Evolutionary conservation across 2,329 filamentous ascomycete genomes (phyloP).

Genomic region (Penicillium sp.): DNA sequence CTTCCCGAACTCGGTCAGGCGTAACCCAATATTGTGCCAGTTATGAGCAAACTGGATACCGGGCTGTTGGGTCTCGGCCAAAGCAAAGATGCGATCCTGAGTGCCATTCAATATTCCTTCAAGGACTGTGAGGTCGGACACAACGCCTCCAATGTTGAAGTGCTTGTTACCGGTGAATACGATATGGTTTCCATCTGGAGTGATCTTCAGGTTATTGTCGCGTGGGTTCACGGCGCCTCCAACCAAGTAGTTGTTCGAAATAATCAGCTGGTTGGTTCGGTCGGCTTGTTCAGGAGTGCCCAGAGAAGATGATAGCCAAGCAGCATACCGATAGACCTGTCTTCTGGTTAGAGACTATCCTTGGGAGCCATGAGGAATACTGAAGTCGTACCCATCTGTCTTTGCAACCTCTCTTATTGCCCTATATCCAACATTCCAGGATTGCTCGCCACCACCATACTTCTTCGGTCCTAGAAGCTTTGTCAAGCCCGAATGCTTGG

Average conservation of each 20-base stretch:
- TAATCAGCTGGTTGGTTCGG: constrained; percentile 55
- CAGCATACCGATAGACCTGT: constrained; percentile 60
- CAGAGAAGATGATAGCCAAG: constrained; percentile 64
- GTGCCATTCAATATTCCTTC: constrained; percentile 61
- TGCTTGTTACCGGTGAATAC: constrained; percentile 62
- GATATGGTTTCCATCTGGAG: constrained; percentile 52
- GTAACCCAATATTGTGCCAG: constrained; percentile 64
- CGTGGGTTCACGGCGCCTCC: constrained; percentile 66
- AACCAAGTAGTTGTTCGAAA: constrained; percentile 64
- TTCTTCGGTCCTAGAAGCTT: constrained; percentile 51
- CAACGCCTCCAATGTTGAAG: constrained; percentile 66
- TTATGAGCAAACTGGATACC: constrained; percentile 56
- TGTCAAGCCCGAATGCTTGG: constrained; percentile 52
- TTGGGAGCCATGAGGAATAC: not conserved
- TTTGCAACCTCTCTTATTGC: constrained; percentile 62
- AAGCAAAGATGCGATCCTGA: constrained; percentile 60
- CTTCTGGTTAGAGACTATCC: not conserved
- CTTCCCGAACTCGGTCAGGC: constrained; percentile 64
- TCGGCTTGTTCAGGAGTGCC: constrained; percentile 60
- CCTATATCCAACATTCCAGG: constrained; percentile 57
- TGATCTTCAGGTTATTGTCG: constrained; percentile 60
- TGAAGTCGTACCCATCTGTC: constrained; percentile 54
- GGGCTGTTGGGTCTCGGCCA: constrained; percentile 57
- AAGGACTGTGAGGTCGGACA: constrained; percentile 64
- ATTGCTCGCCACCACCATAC: constrained; percentile 54